Percentiles rank a stretch among this genome's conserved stretches.
These are phyloP conservation scores for Aspergillus melleus DNA, from an alignment of 2,329 filamentous ascomycete genomes.

Conservation along the genomic window DNA sequence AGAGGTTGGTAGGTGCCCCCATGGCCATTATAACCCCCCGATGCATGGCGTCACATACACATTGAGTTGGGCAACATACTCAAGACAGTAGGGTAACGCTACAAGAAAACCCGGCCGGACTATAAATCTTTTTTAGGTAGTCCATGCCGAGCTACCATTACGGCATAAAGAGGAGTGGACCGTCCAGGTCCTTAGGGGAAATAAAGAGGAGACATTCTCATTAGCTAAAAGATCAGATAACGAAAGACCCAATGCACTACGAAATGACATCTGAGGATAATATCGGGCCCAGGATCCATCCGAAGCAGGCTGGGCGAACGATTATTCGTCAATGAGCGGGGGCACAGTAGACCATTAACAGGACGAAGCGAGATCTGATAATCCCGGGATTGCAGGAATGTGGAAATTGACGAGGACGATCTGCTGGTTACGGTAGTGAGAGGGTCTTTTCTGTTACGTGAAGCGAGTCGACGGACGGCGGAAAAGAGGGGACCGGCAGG, in stretches of 20 bases:
- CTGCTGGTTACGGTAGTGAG: neutral
- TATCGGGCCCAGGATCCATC: slow-evolving; percentile 17
- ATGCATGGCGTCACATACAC: neutral
- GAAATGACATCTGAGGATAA: slow-evolving; percentile 5
- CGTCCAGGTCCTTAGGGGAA: neutral
- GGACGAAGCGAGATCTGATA: slow-evolving; percentile 9
- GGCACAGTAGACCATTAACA: neutral
- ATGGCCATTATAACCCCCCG: too few species aligned
- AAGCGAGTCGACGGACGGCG: neutral
- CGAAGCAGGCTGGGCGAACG: slow-evolving; percentile 1
- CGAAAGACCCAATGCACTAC: slow-evolving; percentile 8
- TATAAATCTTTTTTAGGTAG: neutral
- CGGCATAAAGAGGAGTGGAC: slow-evolving; percentile 1
- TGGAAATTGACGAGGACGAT: slow-evolving; percentile 9
- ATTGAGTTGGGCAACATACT: neutral
- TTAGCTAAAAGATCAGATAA: slow-evolving; percentile 27
- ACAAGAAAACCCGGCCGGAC: neutral
- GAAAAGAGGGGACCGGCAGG: neutral
- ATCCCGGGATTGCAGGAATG: neutral
- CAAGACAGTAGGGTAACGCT: too few species aligned
- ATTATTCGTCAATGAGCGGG: slow-evolving; percentile 14
- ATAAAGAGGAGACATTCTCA: neutral
- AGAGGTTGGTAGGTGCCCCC: neutral
- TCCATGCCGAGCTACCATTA: neutral
- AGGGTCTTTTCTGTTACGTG: slow-evolving; percentile 17